Evolutionary conservation across 2,329 filamentous ascomycete genomes (phyloP), one percentile per base, ranked within the genome.

Genomic region (Aspergillus pseudonomiae): DNA sequence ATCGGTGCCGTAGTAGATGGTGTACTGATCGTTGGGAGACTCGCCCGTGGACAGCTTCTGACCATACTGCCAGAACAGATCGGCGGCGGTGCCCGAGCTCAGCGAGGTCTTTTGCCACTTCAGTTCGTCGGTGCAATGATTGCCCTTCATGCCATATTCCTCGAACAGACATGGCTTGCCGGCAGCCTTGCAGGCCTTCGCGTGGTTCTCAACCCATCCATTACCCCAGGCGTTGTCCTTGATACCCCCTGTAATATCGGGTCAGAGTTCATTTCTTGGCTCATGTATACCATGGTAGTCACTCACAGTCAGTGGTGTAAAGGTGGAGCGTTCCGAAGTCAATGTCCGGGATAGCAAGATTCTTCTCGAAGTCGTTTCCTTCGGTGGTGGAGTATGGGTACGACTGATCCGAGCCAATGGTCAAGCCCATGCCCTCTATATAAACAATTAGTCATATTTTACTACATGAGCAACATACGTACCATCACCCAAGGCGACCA

Each of bases 401-500:
- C 61, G 28, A 32, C 7, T 67, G 60, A 4, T 67, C 65, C 0
- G 61, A 64, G 14, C 65, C 65, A 30, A 41, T 21, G 59, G 65
- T 62, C 57, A 67, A 66, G 2, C 60, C 61, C 19, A 52, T 52
- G 4, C 48, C 48, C 48, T 52, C 48, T 52, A 14, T 12, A n/a
- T 2, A 6, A 32, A 32, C 7, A 14, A 9, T 52, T 32, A 52
- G 48, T 4, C 11, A 32, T 9, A 11, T 52, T 16, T 0, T 3
- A 4, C 6, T 6, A 21, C 19, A n/a, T 10, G 4, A 0, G 0
- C 3, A 3, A n/a, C 12, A 52, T 6, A 34, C 48, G 28, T 52
- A 52, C 65, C 65, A 43, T 67, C 65, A 5, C 65, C 65, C 26
- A 64, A 58, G 19, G 65, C 65, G 16, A 67, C 63, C 5, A 67